phyloP scores from a whole-genome alignment of 495 filamentous ascomycete species.

The Aspergillus cristatus region DNA sequence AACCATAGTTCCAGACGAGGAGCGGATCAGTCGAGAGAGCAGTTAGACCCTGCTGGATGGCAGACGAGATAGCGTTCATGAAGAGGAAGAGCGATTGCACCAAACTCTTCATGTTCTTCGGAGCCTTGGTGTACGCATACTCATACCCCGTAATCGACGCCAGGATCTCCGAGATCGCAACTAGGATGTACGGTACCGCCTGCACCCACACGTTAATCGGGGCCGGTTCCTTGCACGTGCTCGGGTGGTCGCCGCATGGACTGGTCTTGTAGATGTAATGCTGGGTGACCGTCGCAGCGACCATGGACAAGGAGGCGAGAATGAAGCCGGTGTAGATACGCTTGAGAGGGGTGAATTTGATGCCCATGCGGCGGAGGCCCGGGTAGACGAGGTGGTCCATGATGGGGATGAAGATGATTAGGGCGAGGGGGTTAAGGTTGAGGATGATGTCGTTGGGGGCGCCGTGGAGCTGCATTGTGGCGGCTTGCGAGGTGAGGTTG shows the following conservation, averaged over 20 bases:
- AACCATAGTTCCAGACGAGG: conserved; percentile 57
- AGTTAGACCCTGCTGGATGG: conserved; percentile 54
- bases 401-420: conserved; percentile 62
- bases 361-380: conserved; percentile 42
- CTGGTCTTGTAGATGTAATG: conserved; percentile 54
- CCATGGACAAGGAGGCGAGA: conserved; percentile 49
- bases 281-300: conserved; percentile 54
- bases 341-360: conserved; percentile 57
- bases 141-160: conserved; percentile 49
- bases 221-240: conserved; percentile 30
- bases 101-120: conserved; percentile 27
- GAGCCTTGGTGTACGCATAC: conserved; percentile 35
- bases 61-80: conserved; percentile 51
- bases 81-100: conserved; percentile 56
- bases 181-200: conserved; percentile 49
- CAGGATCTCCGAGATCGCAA: conserved; percentile 60
- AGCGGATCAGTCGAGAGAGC: conserved; percentile 54
- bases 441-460: conserved; percentile 60
- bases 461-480: conserved; percentile 40
- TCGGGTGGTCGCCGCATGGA: conserved; percentile 43
- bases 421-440: conserved; percentile 62
- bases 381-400: conserved; percentile 61
- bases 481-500: conserved; percentile 52
- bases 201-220: conserved; percentile 49
- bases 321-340: conserved; percentile 61